Base-by-base conservation (phyloP, 768 basidiomycete species). In the Tubosaeta sp. region DNA sequence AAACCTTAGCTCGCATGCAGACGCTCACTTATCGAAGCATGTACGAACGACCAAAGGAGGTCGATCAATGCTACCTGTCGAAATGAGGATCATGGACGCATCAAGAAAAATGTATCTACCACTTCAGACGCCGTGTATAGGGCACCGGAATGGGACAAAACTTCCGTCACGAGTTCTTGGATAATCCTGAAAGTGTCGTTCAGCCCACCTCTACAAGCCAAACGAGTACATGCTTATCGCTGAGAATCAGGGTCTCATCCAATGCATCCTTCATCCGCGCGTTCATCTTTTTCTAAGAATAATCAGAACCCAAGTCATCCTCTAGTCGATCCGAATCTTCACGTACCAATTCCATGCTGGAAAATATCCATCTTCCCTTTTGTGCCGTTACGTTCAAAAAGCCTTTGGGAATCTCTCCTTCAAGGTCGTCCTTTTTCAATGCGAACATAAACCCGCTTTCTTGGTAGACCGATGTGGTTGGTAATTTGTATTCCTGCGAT, bases 51-150 rank as follows among this genome's bases (percentile, higher is more conserved):
- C 80, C 87, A 87, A 3, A 98, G 69, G 76, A 98, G 86, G 62
- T 99, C 96, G 1, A 95, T 69, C 49, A 93, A 71, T 0, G 94
- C 91, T 18, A 96, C 78, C 91, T 93, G 43, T 19, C 22, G 14
- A 3, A 12, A 24, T 44, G 27, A 51, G 21, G 16, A 36, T 22
- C 27, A 57, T 30, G 6, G 16, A 46, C 19, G 35, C 6, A 19
- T 6, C 1, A 11, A 41, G 6, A 21, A 18, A 8, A 11, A 44
- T 32, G 7, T 21, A 55, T 11, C 10, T 56, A 92, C 89, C 21
- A 91, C 92, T 72, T 98, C 96, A 0, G 91, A 90, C 7, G 88
- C 87, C 52, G 89, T 87, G 72, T 95, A 95, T 22, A 99, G 72
- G 35, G 82, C 86, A 22, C 90, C 87, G 35, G 94, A 78, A 51